These are phyloP conservation scores for Fusarium domesticum DNA, from an alignment of 2,329 filamentous ascomycete species.

Conservation along the genomic window DNA sequence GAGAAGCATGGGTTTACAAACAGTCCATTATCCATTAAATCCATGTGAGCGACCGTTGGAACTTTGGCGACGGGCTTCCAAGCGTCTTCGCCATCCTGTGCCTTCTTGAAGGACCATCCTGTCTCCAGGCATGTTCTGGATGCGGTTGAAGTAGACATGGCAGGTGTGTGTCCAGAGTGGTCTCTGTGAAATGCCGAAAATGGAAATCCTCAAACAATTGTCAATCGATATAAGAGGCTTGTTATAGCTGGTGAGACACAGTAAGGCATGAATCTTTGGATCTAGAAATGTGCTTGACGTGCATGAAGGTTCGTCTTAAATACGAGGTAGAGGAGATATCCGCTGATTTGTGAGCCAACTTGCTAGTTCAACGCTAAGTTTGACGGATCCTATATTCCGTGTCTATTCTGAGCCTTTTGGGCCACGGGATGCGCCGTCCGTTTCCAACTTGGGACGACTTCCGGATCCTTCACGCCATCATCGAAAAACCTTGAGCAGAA, in stretches of 20 bases:
- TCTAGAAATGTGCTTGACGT: no score
- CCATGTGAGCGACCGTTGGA: conserved; percentile 10
- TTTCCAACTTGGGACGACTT: background rate
- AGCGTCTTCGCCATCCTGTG: background rate
- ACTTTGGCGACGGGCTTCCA: conserved; percentile 9
- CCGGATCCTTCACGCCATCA: background rate
- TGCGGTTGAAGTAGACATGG: background rate
- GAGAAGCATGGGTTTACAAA: background rate
- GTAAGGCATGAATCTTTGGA: no score
- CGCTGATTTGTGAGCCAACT: background rate
- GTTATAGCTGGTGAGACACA: no score
- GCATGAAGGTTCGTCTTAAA: no score
- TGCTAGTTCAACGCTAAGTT: background rate
- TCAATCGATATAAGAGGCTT: no score
- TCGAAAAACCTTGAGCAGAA: no score
- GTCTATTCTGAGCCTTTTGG: background rate
- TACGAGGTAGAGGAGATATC: no score
- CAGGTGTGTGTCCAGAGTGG: no score
- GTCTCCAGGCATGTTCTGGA: background rate
- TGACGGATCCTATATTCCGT: background rate
- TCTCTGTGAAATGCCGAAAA: no score
- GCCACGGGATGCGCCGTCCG: background rate
- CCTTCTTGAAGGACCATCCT: background rate
- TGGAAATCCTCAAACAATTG: no score
- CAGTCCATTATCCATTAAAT: conserved; percentile 11